Evolutionary conservation across 2,329 filamentous ascomycete genomes (phyloP), one percentile per base, ranked within the genome.

Genomic region (Coniochaeta sp.): DNA sequence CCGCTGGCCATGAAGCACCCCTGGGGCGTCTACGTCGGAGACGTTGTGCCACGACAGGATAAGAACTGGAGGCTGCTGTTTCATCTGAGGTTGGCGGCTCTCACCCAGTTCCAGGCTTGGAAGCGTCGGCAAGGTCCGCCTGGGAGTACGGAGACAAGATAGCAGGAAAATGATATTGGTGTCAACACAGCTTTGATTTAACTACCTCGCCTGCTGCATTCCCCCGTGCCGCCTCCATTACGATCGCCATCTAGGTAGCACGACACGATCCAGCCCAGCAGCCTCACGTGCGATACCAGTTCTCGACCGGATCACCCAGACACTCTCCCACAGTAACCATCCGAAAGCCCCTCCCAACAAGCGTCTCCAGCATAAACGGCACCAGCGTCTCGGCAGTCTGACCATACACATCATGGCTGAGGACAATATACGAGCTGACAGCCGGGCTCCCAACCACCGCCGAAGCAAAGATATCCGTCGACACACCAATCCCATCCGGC

Each of bases 291-390:
- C 81, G 77, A 65, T 85, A 85, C 83, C 82, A 85, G 63, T 79
- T 76, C 17, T 69, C 72, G n/a, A 62, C 62, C 8, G 81, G 70
- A 60, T 86, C 82, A 0, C 77, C 78, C 17, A 86, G 73, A 61
- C 84, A 87, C 62, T 85, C 80, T 0, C 82, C 84, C 5, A 85
- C 78, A 1, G 82, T 82, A 31, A 82, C 81, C 50, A 78, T 77
- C 54, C 65, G 69, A 64, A 77, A 78, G 0, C 81, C 81, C 19
- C 76, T 71, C 3, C 68, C 64, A 26, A 67, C 66, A 16, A 81
- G 71, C 57, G 68, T 69, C 14, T 71, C 62, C 19, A 81, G 67
- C 77, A 81, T 81, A 66, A 71, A 78, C 1, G 65, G 63, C 3
- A 69, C 69, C 31, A 77, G 61, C 34, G 69, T 67, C 6, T 65